These are phyloP conservation scores for Yamadazyma scolyti DNA, from an alignment of 805 yeast genomes.

Conservation along the genomic window DNA sequence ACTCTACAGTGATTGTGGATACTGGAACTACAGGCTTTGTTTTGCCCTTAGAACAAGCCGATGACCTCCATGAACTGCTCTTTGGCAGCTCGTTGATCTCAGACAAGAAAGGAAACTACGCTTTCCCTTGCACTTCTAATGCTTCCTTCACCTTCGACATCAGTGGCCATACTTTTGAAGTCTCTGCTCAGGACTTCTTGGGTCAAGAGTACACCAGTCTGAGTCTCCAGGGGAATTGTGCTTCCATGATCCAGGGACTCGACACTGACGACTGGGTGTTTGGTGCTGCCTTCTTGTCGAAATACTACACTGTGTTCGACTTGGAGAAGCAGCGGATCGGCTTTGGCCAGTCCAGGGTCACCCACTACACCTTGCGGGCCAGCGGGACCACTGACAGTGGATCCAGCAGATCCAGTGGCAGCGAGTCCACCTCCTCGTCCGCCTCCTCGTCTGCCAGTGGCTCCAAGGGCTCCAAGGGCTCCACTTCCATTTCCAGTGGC, in stretches of 20 bases:
- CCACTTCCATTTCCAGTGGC: no score
- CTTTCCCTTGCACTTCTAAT: slow-evolving; percentile 50
- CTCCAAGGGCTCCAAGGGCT: no score
- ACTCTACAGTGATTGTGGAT: slow-evolving; percentile 48
- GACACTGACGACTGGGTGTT: slow-evolving; percentile 48
- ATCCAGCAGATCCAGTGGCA: not conserved
- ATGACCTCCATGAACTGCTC: slow-evolving; percentile 40
- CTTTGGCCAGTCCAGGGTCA: slow-evolving; percentile 30
- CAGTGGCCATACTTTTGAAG: slow-evolving; percentile 42
- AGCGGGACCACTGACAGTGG: not conserved
- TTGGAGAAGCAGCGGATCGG: slow-evolving; percentile 48
- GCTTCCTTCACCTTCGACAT: slow-evolving; percentile 36
- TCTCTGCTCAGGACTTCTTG: slow-evolving; percentile 41
- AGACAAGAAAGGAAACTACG: slow-evolving; percentile 57
- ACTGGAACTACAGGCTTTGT: slow-evolving; percentile 66
- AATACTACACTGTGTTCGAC: slow-evolving; percentile 57
- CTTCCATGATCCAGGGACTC: slow-evolving; percentile 62
- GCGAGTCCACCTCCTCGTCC: not conserved
- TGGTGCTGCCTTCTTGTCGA: slow-evolving; percentile 59
- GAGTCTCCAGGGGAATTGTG: slow-evolving; percentile 49
- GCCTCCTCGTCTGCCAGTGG: no score
- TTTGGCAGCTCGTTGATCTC: slow-evolving; percentile 47
- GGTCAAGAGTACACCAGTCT: slow-evolving; percentile 42
- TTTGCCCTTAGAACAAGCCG: slow-evolving; percentile 53
- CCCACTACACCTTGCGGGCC: slow-evolving; percentile 8